phyloP scores from a whole-genome alignment of 1,284 basidiomycete species.

The Sporisorium scitamineum region DNA sequence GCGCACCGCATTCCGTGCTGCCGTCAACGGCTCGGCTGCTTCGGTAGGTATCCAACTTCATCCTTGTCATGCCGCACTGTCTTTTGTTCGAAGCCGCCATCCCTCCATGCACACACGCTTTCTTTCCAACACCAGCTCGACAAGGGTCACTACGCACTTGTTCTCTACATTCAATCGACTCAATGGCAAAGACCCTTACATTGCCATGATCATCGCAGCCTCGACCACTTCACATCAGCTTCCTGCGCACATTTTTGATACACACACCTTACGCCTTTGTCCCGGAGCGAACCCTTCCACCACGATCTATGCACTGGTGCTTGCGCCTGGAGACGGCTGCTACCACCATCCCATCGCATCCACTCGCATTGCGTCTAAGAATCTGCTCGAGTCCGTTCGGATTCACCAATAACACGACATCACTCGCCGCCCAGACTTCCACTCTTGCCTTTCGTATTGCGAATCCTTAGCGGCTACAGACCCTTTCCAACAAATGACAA shows the following conservation, averaged over 20 bases:
- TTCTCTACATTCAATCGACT: background rate
- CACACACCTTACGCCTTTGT: background rate
- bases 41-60: constrained; percentile 42
- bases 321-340: too few relatives aligned
- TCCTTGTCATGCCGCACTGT: constrained; percentile 2
- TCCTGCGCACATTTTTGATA: background rate
- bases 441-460: background rate
- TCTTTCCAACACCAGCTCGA: background rate
- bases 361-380: background rate
- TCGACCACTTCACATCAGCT: background rate
- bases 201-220: background rate
- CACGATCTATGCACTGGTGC: background rate
- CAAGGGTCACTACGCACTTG: background rate
- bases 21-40: constrained; percentile 51
- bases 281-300: too few relatives aligned
- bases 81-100: background rate
- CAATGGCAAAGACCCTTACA: too few relatives aligned
- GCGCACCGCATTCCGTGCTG: constrained; percentile 50
- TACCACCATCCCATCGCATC: background rate
- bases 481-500: background rate
- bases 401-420: background rate
- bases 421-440: background rate
- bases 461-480: background rate
- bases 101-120: background rate
- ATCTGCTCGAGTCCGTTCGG: background rate